Percentiles rank a stretch among this genome's conserved stretches.
phyloP scores from a whole-genome alignment of 2,329 filamentous ascomycete species.

The Tolypocladium tundrense region DNA sequence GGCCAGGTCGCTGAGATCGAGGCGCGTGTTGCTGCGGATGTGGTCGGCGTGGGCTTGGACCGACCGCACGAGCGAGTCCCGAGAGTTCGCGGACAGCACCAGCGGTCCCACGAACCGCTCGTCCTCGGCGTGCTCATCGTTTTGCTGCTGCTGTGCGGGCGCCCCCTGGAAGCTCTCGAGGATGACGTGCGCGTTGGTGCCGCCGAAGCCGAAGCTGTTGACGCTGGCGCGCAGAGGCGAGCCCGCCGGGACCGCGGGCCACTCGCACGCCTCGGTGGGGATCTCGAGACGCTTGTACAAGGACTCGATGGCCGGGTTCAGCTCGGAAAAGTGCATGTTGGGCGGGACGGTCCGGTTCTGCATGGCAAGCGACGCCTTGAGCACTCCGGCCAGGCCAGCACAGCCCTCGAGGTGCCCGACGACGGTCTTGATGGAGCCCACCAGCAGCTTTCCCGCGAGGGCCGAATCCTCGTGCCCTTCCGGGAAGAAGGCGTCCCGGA shows the following conservation, averaged over 20 bases:
- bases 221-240: slow-evolving; percentile 28
- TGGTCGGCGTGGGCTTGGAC: not conserved
- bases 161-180: slow-evolving; percentile 9
- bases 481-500: slow-evolving; percentile 30
- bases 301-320: slow-evolving; percentile 16
- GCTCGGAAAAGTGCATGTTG: slow-evolving; percentile 17
- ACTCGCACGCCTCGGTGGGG: slow-evolving; percentile 8
- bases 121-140: not conserved
- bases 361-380: slow-evolving; percentile 10
- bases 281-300: slow-evolving; percentile 12
- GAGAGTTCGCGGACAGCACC: not conserved
- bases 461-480: not conserved
- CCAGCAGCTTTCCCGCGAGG: not conserved
- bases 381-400: slow-evolving; percentile 13
- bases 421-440: slow-evolving; percentile 17
- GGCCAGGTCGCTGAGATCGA: not conserved
- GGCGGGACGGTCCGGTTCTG: slow-evolving; percentile 14
- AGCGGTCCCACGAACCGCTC: not conserved
- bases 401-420: slow-evolving; percentile 17
- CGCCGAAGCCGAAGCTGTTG: slow-evolving; percentile 40
- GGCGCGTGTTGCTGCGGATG: not conserved
- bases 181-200: slow-evolving; percentile 35
- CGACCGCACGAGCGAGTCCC: not conserved
- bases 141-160: not conserved
- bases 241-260: slow-evolving; percentile 8